These are phyloP conservation scores for Calycina marina DNA, from an alignment of 2,329 filamentous ascomycete genomes.

Conservation along the genomic window DNA sequence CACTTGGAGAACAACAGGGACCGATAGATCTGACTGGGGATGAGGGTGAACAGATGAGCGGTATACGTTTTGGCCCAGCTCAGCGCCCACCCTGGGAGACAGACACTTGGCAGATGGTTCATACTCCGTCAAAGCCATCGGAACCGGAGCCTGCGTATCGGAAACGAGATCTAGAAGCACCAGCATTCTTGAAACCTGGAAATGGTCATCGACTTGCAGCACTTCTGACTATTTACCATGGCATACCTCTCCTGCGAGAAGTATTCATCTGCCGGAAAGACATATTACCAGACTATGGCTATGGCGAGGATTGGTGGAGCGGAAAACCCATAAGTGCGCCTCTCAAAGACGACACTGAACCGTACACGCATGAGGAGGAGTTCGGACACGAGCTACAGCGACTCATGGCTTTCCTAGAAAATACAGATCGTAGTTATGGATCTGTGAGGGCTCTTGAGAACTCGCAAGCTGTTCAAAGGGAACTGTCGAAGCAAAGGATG, in stretches of 20 bases:
- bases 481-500: constrained; percentile 26
- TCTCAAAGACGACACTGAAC: constrained; percentile 7
- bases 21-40: constrained; percentile 44
- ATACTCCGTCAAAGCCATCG: too few relatives aligned
- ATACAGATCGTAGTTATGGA: constrained; percentile 44
- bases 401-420: constrained; percentile 47
- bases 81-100: constrained; percentile 39
- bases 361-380: constrained; percentile 11
- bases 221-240: constrained; percentile 42
- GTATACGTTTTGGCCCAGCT: constrained; percentile 44
- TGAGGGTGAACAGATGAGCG: constrained; percentile 35
- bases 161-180: constrained; percentile 31
- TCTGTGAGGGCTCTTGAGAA: constrained; percentile 33
- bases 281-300: constrained; percentile 34
- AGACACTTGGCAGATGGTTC: constrained; percentile 45
- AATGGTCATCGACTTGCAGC: constrained; percentile 29
- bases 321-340: constrained; percentile 35
- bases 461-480: constrained; percentile 13
- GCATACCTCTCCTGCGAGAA: constrained; percentile 44
- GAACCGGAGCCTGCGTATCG: constrained; percentile 25
- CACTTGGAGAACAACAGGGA: too few relatives aligned
- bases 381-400: constrained; percentile 39
- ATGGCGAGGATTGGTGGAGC: constrained; percentile 46
- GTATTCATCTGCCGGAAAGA: constrained; percentile 32
- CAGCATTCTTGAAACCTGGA: constrained; percentile 38